Conservation (phyloP, 768 basidiomycete genomes). For the Astraeus odoratus region DNA sequence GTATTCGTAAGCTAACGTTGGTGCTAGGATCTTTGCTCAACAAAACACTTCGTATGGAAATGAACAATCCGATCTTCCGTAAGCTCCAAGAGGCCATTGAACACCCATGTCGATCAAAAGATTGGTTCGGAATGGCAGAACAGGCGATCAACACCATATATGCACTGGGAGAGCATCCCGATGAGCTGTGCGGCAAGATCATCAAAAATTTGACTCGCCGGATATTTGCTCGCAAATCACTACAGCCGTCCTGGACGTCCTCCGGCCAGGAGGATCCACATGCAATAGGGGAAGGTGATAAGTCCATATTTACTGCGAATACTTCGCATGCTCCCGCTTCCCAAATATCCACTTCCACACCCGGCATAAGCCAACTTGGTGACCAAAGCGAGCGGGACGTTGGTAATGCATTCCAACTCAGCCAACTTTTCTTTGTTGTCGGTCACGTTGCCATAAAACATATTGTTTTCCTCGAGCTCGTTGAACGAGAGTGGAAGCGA, state of each 20-base stretch:
- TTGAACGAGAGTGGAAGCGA: slow-evolving; percentile 94
- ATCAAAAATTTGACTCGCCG: slow-evolving; percentile 74
- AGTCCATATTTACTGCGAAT: slow-evolving; percentile 17
- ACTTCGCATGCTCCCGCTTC: slow-evolving; percentile 16
- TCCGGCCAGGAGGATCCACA: slow-evolving; percentile 29
- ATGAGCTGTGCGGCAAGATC: slow-evolving; percentile 69
- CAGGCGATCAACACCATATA: slow-evolving; percentile 97
- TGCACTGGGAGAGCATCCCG: slow-evolving; percentile 89
- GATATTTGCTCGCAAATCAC: slow-evolving; percentile 47
- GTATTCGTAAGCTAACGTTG: neutral
- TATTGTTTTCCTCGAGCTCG: slow-evolving; percentile 90
- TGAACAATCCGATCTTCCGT: slow-evolving; percentile 81
- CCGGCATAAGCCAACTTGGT: slow-evolving; percentile 1
- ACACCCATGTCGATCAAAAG: slow-evolving; percentile 72
- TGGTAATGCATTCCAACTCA: slow-evolving; percentile 82
- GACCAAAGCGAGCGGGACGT: slow-evolving; percentile 39
- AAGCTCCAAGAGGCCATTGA: slow-evolving; percentile 79
- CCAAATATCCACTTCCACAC: slow-evolving; percentile 10
- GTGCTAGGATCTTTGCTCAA: slow-evolving; percentile 74
- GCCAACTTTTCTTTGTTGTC: slow-evolving; percentile 91
- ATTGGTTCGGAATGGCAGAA: slow-evolving; percentile 97
- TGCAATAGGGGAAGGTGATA: slow-evolving; percentile 46
- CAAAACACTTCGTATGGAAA: slow-evolving; percentile 78
- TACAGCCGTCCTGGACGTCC: slow-evolving; percentile 3
- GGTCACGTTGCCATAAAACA: slow-evolving; percentile 98